A percentile compares a stretch with the other conserved stretches of the same genome.
phyloP scores from a whole-genome alignment of 768 basidiomycete genomes.

The Collybia mongolica region DNA sequence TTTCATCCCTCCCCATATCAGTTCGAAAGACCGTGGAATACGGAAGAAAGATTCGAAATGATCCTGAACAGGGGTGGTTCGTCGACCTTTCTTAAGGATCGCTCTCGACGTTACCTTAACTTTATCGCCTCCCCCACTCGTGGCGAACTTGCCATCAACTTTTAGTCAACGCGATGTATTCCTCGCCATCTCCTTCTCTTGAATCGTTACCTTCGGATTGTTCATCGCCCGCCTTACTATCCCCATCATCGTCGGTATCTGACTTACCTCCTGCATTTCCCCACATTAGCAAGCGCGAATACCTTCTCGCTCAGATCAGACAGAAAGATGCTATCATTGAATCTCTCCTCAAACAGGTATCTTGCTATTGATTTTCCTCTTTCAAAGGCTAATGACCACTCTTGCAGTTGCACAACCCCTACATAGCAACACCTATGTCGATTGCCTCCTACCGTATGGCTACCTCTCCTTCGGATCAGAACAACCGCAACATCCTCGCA shows the following conservation, averaged over 20 bases:
- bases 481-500: conserved; percentile 65
- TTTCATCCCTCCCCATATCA: conserved; percentile 11
- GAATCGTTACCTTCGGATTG: conserved; percentile 17
- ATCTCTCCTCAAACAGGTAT: conserved; percentile 77
- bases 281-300: conserved; percentile 74
- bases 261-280: conserved; percentile 37
- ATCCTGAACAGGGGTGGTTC: conserved; percentile 5
- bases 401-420: conserved; percentile 75
- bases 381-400: conserved; percentile 1
- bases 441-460: conserved; percentile 80
- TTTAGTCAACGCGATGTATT: conserved; percentile 11
- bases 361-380: background rate
- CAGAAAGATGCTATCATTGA: conserved; percentile 90
- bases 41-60: conserved; percentile 5
- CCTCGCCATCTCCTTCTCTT: conserved; percentile 17
- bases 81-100: conserved; percentile 11
- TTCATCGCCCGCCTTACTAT: conserved; percentile 20
- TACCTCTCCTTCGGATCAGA: conserved; percentile 71
- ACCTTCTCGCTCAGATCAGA: conserved; percentile 79
- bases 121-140: background rate
- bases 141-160: background rate
- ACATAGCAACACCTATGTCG: conserved; percentile 73
- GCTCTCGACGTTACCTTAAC: background rate
- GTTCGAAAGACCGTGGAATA: conserved; percentile 5
- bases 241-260: conserved; percentile 31